Conservation (phyloP, 2,329 filamentous ascomycete genomes). For the Pestalotiopsis sp. region DNA sequence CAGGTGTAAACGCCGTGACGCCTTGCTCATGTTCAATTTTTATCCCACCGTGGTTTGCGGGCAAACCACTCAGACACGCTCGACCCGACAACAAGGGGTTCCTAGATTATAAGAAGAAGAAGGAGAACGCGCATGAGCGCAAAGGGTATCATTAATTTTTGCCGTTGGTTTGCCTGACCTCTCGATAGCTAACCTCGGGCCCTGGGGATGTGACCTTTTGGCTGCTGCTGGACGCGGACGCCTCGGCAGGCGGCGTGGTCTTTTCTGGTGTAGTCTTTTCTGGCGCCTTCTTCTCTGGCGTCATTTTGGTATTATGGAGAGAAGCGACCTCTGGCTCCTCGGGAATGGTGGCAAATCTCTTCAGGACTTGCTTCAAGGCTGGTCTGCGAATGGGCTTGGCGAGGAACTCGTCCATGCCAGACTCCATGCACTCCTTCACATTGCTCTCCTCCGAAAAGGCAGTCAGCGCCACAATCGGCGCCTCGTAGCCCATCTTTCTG, state of each 20-base stretch:
- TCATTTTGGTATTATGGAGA: constrained; percentile 29
- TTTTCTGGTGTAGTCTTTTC: neutral
- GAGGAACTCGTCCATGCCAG: constrained; percentile 91
- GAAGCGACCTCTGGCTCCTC: constrained; percentile 63
- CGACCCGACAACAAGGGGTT: neutral
- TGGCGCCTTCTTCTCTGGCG: constrained; percentile 10
- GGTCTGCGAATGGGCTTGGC: constrained; percentile 77
- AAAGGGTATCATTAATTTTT: constrained; percentile 9
- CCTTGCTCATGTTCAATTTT: constrained; percentile 6
- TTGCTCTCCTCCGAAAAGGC: constrained; percentile 92
- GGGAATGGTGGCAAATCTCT: constrained; percentile 79
- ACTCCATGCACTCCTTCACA: constrained; percentile 82
- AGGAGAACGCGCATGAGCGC: neutral
- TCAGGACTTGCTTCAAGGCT: constrained; percentile 82
- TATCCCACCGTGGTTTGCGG: neutral
- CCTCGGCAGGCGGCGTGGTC: neutral
- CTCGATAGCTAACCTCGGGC: neutral
- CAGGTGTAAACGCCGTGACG: constrained; percentile 3
- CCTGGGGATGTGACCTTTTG: neutral
- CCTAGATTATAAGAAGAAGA: neutral
- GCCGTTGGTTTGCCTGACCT: neutral
- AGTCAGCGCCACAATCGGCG: constrained; percentile 87
- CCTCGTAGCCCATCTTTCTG: constrained; percentile 81
- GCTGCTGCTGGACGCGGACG: neutral
- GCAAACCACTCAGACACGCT: neutral